phyloP scores from a whole-genome alignment of 352 stramenopile genomes.

The Globisporangium megalacanthum region DNA sequence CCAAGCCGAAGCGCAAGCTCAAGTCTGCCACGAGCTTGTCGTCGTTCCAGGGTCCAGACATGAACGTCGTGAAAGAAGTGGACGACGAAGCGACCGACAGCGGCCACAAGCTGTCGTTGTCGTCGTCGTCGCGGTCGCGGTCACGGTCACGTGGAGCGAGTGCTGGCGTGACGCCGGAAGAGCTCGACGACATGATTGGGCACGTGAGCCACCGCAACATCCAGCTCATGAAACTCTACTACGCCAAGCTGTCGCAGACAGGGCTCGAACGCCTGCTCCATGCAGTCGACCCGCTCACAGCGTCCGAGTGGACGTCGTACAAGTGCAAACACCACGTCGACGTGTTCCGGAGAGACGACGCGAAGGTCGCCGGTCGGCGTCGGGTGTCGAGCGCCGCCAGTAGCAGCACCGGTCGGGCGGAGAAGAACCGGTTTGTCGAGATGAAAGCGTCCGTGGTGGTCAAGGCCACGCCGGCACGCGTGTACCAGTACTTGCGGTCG shows the following conservation, averaged over 20 bases:
- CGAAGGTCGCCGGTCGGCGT: conserved; percentile 4
- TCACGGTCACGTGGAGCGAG: conserved; percentile 7
- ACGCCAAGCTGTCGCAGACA: conserved; percentile 52
- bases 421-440: conserved; percentile 56
- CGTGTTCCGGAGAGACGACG: conserved; percentile 27
- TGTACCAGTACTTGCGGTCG: conserved; percentile 56
- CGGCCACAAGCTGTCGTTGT: not conserved
- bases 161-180: conserved; percentile 26
- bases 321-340: conserved; percentile 31
- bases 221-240: conserved; percentile 72
- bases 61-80: conserved; percentile 15
- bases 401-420: conserved; percentile 4
- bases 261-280: conserved; percentile 48
- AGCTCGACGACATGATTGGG: conserved; percentile 57
- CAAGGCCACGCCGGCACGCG: conserved; percentile 27
- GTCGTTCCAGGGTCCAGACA: conserved; percentile 5
- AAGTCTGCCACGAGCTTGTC: conserved; percentile 42
- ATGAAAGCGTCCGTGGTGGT: conserved; percentile 67
- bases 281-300: conserved; percentile 25
- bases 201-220: conserved; percentile 57
- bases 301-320: conserved; percentile 45
- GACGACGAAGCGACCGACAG: conserved; percentile 11
- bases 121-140: not conserved
- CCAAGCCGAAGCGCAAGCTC: conserved; percentile 42
- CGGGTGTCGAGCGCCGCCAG: conserved; percentile 2